A percentile compares a stretch with the other conserved stretches of the same genome.
Evolutionary conservation across 495 filamentous ascomycete species (phyloP).

Genomic region (Bryoglossum gracile): DNA sequence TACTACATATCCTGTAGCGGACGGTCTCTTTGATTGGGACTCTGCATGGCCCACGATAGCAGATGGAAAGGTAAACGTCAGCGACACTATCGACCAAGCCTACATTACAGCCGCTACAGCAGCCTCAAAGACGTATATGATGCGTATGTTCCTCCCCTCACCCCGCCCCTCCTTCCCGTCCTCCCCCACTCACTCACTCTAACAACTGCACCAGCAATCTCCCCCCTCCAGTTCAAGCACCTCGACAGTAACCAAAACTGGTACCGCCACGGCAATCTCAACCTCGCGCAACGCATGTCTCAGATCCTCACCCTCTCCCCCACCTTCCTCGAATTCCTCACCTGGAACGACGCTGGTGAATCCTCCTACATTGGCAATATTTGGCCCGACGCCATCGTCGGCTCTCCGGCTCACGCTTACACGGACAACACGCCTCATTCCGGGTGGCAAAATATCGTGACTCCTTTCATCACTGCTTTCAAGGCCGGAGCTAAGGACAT

Average conservation of each 20-base stretch:
- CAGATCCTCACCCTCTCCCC: conserved; percentile 25
- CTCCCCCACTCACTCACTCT: conserved; percentile 26
- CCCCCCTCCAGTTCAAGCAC: conserved; percentile 38
- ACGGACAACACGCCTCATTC: conserved; percentile 27
- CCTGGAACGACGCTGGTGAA: conserved; percentile 39
- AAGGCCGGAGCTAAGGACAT: conserved; percentile 26
- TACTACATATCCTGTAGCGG: background rate
- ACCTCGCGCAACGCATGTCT: conserved; percentile 26
- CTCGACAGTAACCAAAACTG: conserved; percentile 27
- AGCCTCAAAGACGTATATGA: background rate
- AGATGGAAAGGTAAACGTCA: conserved; percentile 9
- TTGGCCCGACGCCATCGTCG: conserved; percentile 23
- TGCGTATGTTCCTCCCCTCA: conserved; percentile 20
- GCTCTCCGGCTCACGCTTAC: conserved; percentile 28
- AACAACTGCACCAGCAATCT: conserved; percentile 35
- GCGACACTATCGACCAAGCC: background rate
- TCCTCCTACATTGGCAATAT: conserved; percentile 41
- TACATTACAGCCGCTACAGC: background rate
- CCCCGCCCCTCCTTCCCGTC: conserved; percentile 21
- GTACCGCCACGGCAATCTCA: conserved; percentile 38
- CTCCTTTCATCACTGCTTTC: conserved; percentile 31
- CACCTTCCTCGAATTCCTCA: conserved; percentile 30
- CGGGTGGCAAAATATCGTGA: conserved; percentile 29
- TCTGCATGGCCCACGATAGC: conserved; percentile 27
- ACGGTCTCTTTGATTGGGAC: conserved; percentile 29